Percentiles rank a stretch among this genome's conserved stretches.
phyloP scores from a whole-genome alignment of 2,329 filamentous ascomycete species.

The Trichoderma sp. region DNA sequence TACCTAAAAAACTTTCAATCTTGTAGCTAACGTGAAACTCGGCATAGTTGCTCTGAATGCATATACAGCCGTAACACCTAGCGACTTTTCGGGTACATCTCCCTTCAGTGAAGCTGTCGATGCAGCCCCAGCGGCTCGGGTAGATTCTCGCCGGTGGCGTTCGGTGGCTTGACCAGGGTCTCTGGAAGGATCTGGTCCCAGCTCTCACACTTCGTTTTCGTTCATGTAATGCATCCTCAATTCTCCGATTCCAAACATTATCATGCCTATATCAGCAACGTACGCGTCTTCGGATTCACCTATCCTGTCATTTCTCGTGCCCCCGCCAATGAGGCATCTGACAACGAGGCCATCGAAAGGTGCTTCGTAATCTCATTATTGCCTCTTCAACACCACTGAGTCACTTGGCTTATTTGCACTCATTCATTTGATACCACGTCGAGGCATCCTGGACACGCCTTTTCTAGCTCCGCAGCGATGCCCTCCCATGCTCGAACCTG shows the following conservation, averaged over 20 bases:
- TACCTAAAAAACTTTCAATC: neutral
- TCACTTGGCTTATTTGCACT: neutral
- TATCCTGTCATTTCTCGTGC: neutral
- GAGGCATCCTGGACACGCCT: neutral
- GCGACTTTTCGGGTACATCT: neutral
- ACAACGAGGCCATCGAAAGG: neutral
- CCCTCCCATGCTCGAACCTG: slow-evolving; percentile 9
- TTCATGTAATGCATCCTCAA: neutral
- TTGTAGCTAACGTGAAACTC: neutral
- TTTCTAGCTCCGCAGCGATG: neutral
- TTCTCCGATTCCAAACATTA: neutral
- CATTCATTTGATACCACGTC: neutral
- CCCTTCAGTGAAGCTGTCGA: neutral
- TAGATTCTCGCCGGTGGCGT: slow-evolving; percentile 21
- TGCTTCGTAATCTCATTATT: neutral
- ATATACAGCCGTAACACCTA: neutral
- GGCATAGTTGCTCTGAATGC: neutral
- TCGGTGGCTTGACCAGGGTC: neutral
- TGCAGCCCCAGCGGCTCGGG: slow-evolving; percentile 9
- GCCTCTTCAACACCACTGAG: neutral
- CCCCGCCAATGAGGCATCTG: neutral
- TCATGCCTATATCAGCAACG: neutral
- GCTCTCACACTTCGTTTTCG: neutral
- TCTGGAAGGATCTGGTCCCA: neutral
- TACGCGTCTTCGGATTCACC: neutral